A percentile compares a stretch with the other conserved stretches of the same genome.
phyloP scores from a whole-genome alignment of 2,329 filamentous ascomycete genomes.

The Cladobotryum mycophilum region DNA sequence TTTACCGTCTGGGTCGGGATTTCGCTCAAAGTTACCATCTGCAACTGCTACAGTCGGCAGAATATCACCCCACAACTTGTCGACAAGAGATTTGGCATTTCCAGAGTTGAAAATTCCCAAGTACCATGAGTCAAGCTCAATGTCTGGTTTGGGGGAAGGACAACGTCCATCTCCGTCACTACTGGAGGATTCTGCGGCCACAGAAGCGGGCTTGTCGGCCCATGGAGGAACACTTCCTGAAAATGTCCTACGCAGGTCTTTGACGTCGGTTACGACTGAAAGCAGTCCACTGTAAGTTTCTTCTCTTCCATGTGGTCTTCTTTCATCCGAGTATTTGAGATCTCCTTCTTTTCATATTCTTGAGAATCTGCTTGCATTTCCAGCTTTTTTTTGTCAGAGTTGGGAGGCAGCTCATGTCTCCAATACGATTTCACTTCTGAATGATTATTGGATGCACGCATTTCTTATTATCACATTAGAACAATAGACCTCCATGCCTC shows the following conservation, averaged over 20 bases:
- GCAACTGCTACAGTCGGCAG: slow-evolving; percentile 47
- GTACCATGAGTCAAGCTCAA: slow-evolving; percentile 16
- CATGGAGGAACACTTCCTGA: slow-evolving; percentile 14
- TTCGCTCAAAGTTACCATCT: slow-evolving; percentile 49
- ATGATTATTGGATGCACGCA: no score
- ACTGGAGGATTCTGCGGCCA: background rate
- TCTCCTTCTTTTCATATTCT: background rate
- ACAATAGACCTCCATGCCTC: background rate
- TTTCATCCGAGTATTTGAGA: background rate
- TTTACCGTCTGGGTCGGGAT: slow-evolving; percentile 39
- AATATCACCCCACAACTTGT: slow-evolving; percentile 27
- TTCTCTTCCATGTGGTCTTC: background rate
- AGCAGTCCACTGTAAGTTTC: slow-evolving; percentile 1
- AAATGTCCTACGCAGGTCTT: background rate
- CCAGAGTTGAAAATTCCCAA: slow-evolving; percentile 31
- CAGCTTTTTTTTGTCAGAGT: background rate
- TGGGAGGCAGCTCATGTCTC: background rate
- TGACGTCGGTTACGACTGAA: background rate
- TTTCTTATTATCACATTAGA: no score
- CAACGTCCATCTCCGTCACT: slow-evolving; percentile 1
- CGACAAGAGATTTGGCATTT: slow-evolving; percentile 31
- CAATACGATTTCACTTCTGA: background rate
- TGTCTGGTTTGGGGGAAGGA: slow-evolving; percentile 5
- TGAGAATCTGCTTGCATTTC: background rate
- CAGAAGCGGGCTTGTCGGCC: background rate